Percentiles rank a stretch among this genome's conserved stretches.
Conservation (phyloP, 306 rosid genomes). For the Senna tora region DNA sequence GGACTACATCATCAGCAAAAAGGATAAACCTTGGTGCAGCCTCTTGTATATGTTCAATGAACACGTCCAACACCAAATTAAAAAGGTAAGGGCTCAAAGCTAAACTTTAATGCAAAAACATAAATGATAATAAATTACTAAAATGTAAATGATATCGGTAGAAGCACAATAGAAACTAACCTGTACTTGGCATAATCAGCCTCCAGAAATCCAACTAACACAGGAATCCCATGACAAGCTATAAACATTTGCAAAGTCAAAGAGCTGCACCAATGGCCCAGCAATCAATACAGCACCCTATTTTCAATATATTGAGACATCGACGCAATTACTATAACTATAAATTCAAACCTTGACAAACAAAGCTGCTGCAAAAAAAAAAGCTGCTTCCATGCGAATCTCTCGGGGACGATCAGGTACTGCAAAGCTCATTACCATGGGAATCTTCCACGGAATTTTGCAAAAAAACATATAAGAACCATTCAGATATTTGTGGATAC, state of each 20-base stretch:
- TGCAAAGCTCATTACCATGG: slow-evolving; percentile 88
- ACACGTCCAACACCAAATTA: too few relatives aligned
- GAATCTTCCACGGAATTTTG: slow-evolving; percentile 66
- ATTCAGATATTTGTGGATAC: slow-evolving; percentile 30
- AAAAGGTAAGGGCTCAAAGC: too few relatives aligned
- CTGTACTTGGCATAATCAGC: slow-evolving; percentile 98
- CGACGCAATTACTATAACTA: slow-evolving; percentile 4
- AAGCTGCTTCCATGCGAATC: slow-evolving; percentile 98
- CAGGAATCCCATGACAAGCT: slow-evolving; percentile 99
- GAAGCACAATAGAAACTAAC: slow-evolving; percentile 50
- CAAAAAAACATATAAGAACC: slow-evolving; percentile 38
- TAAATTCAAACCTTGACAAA: slow-evolving; percentile 77
- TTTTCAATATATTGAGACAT: slow-evolving; percentile 16
- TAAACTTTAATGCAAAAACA: slow-evolving; percentile 8
- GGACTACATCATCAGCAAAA: too few relatives aligned
- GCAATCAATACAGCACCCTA: slow-evolving; percentile 31
- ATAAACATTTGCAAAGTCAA: slow-evolving; percentile 98
- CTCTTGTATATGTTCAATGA: too few relatives aligned
- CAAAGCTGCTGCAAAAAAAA: slow-evolving; percentile 95
- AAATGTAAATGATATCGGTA: slow-evolving; percentile 7
- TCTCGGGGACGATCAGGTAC: slow-evolving; percentile 92
- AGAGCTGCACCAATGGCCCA: slow-evolving; percentile 59
- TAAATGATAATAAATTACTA: slow-evolving; percentile 8
- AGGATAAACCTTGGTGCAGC: too few relatives aligned
- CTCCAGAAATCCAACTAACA: slow-evolving; percentile 95